phyloP scores from a whole-genome alignment of 192 early-diverging fungal species.

The Backusella westeae region DNA sequence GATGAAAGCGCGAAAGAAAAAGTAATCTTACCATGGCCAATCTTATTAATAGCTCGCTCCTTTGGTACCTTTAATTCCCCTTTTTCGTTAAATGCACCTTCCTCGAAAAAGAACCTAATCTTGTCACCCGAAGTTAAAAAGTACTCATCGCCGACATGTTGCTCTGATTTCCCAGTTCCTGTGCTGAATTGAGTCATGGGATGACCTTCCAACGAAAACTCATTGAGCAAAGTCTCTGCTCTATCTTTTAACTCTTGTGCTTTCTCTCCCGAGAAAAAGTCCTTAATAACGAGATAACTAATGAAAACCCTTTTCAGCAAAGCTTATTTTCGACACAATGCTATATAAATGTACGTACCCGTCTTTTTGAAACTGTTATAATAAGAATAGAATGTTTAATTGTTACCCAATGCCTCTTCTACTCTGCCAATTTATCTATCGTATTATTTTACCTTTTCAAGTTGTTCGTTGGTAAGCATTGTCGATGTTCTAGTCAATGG shows the following conservation, averaged over 20 bases:
- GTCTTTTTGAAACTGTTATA: not conserved
- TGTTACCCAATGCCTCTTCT: not conserved
- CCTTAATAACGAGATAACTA: conserved; percentile 61
- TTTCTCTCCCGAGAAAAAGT: conserved; percentile 61
- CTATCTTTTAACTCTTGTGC: conserved; percentile 39
- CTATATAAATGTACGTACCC: not conserved
- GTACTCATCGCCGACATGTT: conserved; percentile 84
- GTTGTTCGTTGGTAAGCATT: not conserved
- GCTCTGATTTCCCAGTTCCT: conserved; percentile 45
- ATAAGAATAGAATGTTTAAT: not conserved
- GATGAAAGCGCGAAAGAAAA: not conserved
- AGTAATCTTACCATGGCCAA: conserved; percentile 69
- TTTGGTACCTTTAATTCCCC: conserved; percentile 65
- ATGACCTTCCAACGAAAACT: conserved; percentile 65
- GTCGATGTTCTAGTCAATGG: not conserved
- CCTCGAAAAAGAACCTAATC: conserved; percentile 87
- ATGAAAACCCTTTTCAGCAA: not conserved
- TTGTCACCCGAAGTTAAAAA: conserved; percentile 85
- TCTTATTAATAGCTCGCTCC: conserved; percentile 79
- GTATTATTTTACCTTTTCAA: not conserved
- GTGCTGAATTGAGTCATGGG: conserved; percentile 81
- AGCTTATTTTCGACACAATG: not conserved
- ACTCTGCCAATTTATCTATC: not conserved
- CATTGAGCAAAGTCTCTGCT: conserved; percentile 57
- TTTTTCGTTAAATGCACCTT: conserved; percentile 68